These are phyloP conservation scores for Neurospora sp. DNA, from an alignment of 495 filamentous ascomycete species.

Conservation along the genomic window DNA sequence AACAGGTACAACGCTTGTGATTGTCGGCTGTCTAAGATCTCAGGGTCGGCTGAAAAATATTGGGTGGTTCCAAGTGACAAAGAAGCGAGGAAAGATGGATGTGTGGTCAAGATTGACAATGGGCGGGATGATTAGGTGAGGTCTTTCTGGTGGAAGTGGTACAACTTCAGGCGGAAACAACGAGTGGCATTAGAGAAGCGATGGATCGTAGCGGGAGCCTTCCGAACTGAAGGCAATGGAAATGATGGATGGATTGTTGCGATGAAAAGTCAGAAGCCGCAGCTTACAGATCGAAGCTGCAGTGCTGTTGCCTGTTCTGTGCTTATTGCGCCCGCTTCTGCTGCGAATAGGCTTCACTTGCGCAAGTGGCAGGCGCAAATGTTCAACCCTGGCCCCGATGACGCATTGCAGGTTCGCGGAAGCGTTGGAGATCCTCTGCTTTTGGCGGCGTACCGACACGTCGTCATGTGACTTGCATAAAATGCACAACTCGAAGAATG, in stretches of 20 bases:
- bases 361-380: background rate
- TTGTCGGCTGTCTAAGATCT: background rate
- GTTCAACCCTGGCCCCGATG: background rate
- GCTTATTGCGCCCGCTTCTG: background rate
- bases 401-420: background rate
- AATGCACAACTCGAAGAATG: background rate
- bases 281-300: background rate
- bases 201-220: background rate
- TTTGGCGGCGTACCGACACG: slow-evolving; percentile 2
- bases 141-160: background rate
- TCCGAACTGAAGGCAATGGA: background rate
- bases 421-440: background rate
- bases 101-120: background rate
- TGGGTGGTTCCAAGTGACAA: background rate
- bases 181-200: background rate
- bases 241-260: background rate
- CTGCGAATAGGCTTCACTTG: background rate
- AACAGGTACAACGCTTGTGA: background rate
- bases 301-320: background rate
- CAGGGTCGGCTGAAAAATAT: background rate
- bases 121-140: background rate
- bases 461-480: slow-evolving; percentile 6
- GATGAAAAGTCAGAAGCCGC: background rate
- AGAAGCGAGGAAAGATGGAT: background rate
- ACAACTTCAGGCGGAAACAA: background rate